Percentiles rank a stretch among this genome's conserved stretches.
Evolutionary conservation across 768 basidiomycete genomes (phyloP).

Genomic region (Xerocomellus dryophilus): DNA sequence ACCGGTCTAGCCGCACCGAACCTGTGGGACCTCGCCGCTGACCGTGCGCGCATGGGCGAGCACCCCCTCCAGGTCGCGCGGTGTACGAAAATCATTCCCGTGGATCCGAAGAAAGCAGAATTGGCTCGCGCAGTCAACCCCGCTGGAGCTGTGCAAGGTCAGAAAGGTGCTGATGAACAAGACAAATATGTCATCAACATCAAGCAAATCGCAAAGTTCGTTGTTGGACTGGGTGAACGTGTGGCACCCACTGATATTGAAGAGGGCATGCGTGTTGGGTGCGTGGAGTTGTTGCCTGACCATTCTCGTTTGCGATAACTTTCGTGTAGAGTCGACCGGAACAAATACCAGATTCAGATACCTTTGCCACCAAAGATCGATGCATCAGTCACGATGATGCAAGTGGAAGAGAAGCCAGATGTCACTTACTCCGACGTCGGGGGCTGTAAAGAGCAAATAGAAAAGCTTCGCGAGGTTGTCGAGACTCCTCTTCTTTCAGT

Average conservation of each 20-base stretch:
- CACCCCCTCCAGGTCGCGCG: constrained; percentile 96
- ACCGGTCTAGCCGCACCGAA: constrained; percentile 96
- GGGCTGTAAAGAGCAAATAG: constrained; percentile 99
- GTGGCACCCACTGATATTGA: constrained; percentile 98
- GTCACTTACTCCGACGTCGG: constrained; percentile 98
- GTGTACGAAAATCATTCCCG: constrained; percentile 95
- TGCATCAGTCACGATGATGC: constrained; percentile 99
- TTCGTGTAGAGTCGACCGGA: constrained; percentile 76
- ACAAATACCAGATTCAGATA: constrained; percentile 98
- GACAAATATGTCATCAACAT: constrained; percentile 99
- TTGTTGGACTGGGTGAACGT: constrained; percentile 93
- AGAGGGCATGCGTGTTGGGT: constrained; percentile 99
- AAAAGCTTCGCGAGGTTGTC: constrained; percentile 97
- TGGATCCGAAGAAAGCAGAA: constrained; percentile 73
- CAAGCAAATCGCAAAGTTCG: constrained; percentile 99
- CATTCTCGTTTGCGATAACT: neutral
- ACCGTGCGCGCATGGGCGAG: constrained; percentile 87
- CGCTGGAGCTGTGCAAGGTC: constrained; percentile 71
- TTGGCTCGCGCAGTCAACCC: constrained; percentile 78
- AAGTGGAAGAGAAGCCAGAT: constrained; percentile 97
- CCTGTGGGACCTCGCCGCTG: constrained; percentile 94
- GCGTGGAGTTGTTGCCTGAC: constrained; percentile 27
- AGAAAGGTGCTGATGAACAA: constrained; percentile 97
- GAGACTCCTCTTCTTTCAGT: constrained; percentile 94
- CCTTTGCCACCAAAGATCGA: constrained; percentile 98